phyloP scores from a whole-genome alignment of 148 eudicot species.

The Rhododendron ferrugineum region DNA sequence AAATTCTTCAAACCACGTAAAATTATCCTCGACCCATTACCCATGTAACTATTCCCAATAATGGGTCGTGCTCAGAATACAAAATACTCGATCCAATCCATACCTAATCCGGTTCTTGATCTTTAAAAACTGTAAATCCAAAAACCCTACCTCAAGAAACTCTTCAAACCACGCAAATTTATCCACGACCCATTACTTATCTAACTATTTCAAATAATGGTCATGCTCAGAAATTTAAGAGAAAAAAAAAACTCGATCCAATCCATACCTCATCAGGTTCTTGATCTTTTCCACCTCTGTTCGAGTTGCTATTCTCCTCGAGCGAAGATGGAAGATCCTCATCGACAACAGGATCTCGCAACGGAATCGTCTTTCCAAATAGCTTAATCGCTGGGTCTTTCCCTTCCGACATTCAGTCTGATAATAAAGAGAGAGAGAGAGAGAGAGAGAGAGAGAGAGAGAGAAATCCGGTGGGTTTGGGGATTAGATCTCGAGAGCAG shows the following conservation, averaged over 20 bases:
- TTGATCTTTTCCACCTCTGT: slow-evolving; percentile 9
- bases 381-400: slow-evolving; percentile 56
- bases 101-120: neutral
- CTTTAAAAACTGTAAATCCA: neutral
- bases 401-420: slow-evolving; percentile 27
- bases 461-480: slow-evolving; percentile 6
- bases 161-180: neutral
- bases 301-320: neutral
- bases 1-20: neutral
- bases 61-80: neutral
- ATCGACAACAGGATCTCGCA: slow-evolving; percentile 8
- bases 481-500: slow-evolving; percentile 1
- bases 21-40: neutral
- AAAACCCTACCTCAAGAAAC: neutral
- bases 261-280: slow-evolving; percentile 13
- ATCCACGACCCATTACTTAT: neutral
- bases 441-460: neutral
- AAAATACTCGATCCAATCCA: neutral
- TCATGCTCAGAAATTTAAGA: neutral
- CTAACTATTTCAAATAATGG: neutral
- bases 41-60: neutral
- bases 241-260: neutral
- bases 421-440: neutral
- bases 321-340: slow-evolving; percentile 10
- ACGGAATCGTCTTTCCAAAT: slow-evolving; percentile 50